Conservation (phyloP, 2,329 filamentous ascomycete species). For the Pseudogymnoascus sp. region DNA sequence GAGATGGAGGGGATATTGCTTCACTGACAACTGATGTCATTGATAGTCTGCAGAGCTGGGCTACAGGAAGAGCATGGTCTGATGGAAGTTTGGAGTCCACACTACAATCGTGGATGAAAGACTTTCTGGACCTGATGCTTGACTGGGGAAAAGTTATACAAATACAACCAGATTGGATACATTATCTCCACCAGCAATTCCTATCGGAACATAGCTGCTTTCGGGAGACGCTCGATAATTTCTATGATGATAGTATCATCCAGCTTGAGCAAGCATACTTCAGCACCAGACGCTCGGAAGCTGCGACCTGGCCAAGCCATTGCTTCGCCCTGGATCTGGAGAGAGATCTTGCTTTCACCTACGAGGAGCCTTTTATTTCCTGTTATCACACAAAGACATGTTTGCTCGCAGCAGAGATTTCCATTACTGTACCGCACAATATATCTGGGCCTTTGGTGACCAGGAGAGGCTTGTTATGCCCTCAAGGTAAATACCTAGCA, state of each 20-base stretch:
- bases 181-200: constrained; percentile 10
- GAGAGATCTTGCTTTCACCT: constrained; percentile 8
- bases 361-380: constrained; percentile 4
- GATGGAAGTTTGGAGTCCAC: background rate
- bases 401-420: background rate
- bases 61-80: background rate
- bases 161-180: background rate
- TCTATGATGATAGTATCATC: background rate
- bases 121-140: constrained; percentile 10
- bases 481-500: background rate
- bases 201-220: background rate
- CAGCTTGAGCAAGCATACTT: background rate
- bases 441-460: background rate
- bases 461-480: background rate
- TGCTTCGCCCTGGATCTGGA: background rate
- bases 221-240: background rate
- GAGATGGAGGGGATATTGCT: background rate
- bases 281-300: background rate
- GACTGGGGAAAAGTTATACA: constrained; percentile 9
- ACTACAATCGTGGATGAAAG: background rate
- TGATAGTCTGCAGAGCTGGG: constrained; percentile 8
- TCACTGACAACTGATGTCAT: constrained; percentile 7
- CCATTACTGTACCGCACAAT: background rate
- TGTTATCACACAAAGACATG: constrained; percentile 8
- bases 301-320: background rate